Evolutionary conservation across 257 asterid genomes (phyloP), one percentile per base, ranked within the genome.

Genomic region (Scutellaria barbata): DNA sequence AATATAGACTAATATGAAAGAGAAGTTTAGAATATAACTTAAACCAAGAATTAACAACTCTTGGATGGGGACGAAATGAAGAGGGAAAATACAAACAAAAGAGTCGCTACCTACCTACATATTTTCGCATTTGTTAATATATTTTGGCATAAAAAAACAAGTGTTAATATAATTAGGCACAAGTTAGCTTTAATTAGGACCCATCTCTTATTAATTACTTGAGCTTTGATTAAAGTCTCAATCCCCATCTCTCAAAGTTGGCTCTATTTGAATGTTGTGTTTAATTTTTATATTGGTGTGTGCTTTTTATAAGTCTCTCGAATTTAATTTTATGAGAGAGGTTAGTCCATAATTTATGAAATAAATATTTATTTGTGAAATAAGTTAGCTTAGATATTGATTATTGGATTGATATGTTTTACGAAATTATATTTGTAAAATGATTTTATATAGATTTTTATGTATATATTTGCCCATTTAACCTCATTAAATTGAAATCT

Each of bases 41-140:
- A 70, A 69, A 70, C 80, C 81, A 71, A 76, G 17, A 71, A 71
- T 62, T 25, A 71, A 64, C 58, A 70, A 76, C 64, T 63, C 66
- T 16, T 39, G 73, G 50, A 25, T 20, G 41, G 63, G 68, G 68
- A 48, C 61, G 14, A 33, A 39, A 45, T 14, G 9, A 37, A 59
- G 60, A 3, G 56, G 39, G 43, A 17, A 6, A 68, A 25, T 39
- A 43, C 37, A 42, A 67, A 53, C 52, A 76, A 42, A 13, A 42
- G 33, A 25, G 45, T 30, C 35, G 53, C 41, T 37, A 25, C 71
- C 68, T 14, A 46, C 53, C 58, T 12, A 50, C 58, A 60, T 5
- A 9, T 33, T 50, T 67, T 43, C 10, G 2, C 3, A 30, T 59
- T 45, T 55, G 37, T 6, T 18, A 16, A 11, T 25, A 52, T 30